Conservation (phyloP, 2,329 filamentous ascomycete genomes). For the Monilinia fructicola region DNA sequence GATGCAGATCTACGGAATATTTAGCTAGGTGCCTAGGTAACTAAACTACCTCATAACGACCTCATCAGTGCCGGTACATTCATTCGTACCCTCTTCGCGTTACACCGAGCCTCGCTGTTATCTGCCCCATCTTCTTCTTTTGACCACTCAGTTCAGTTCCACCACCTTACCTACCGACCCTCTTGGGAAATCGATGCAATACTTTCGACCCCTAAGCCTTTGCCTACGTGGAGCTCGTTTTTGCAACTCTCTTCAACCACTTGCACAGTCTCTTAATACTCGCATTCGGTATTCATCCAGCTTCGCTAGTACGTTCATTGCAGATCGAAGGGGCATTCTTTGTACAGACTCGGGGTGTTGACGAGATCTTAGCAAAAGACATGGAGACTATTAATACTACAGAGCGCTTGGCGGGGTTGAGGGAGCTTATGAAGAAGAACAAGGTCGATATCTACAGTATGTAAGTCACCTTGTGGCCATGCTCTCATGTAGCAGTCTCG, state of each 20-base stretch:
- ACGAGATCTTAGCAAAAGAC: conserved; percentile 35
- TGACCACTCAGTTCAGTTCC: conserved; percentile 16
- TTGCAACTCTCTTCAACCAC: conserved; percentile 17
- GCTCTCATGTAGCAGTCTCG: conserved; percentile 23
- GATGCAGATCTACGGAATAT: background rate
- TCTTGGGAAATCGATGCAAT: conserved; percentile 33
- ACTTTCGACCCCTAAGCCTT: conserved; percentile 31
- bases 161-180: conserved; percentile 14
- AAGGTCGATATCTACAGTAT: conserved; percentile 91
- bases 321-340: conserved; percentile 19
- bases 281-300: conserved; percentile 33
- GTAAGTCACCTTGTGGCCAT: conserved; percentile 38
- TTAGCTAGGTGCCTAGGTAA: background rate
- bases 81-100: background rate
- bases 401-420: conserved; percentile 70
- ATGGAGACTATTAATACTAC: conserved; percentile 83
- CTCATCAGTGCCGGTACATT: too few relatives aligned
- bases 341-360: background rate
- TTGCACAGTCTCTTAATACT: conserved; percentile 30
- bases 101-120: conserved; percentile 17
- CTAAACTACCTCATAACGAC: background rate
- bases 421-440: conserved; percentile 82
- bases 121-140: conserved; percentile 21
- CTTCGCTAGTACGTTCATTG: conserved; percentile 23
- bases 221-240: conserved; percentile 26